phyloP scores from a whole-genome alignment of 495 filamentous ascomycete genomes.

The Talaromyces stipitatus region DNA sequence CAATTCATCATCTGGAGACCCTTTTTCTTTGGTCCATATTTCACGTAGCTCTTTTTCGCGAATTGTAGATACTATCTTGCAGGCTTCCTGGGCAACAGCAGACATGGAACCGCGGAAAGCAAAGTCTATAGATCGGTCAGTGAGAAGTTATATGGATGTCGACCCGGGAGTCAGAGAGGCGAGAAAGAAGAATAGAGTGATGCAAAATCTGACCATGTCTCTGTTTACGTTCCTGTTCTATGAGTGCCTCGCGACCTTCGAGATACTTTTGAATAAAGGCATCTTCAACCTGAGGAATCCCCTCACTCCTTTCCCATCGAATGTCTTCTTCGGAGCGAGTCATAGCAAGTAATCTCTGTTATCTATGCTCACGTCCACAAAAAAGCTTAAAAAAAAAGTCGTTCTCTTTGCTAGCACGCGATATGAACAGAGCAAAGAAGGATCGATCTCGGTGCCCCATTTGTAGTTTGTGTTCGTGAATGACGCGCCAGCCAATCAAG shows the following conservation, averaged over 20 bases:
- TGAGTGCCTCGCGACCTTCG: slow-evolving; percentile 65
- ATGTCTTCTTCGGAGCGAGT: slow-evolving; percentile 13
- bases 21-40: slow-evolving; percentile 60
- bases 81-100: slow-evolving; percentile 65
- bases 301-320: slow-evolving; percentile 43
- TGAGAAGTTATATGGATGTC: not conserved
- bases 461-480: not conserved
- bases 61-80: slow-evolving; percentile 69
- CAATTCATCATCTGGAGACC: slow-evolving; percentile 40
- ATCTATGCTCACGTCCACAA: too few relatives aligned
- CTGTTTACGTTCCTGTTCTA: slow-evolving; percentile 70
- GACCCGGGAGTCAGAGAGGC: not conserved
- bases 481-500: not conserved
- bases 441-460: not conserved
- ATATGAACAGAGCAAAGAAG: not conserved
- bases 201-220: slow-evolving; percentile 59
- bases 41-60: slow-evolving; percentile 64
- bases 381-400: too few relatives aligned
- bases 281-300: slow-evolving; percentile 49
- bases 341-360: not conserved
- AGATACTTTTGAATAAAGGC: slow-evolving; percentile 76
- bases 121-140: slow-evolving; percentile 18
- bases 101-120: slow-evolving; percentile 55
- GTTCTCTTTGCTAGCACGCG: not conserved
- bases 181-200: not conserved